Percentiles rank a stretch among this genome's conserved stretches.
Evolutionary conservation across 2,329 filamentous ascomycete species (phyloP).

Genomic region (Exophiala lecanii-corni): DNA sequence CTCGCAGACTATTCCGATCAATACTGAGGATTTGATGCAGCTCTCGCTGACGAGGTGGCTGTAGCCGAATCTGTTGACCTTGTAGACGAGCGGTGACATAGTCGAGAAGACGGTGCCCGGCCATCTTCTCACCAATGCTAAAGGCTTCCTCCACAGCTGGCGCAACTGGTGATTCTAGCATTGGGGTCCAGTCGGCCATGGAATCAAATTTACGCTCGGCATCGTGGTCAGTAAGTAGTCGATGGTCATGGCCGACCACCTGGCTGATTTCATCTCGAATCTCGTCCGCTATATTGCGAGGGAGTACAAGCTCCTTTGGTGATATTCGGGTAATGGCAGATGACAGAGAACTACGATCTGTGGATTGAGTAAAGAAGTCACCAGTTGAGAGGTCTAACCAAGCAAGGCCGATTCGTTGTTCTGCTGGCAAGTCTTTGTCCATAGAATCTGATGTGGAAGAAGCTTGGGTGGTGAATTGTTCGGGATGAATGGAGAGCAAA

Average conservation of each 20-base stretch:
- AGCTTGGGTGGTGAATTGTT: slow-evolving; percentile 26
- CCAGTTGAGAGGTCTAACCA: slow-evolving; percentile 96
- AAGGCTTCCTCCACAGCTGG: slow-evolving; percentile 54
- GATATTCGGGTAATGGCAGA: slow-evolving; percentile 77
- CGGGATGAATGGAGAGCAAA: slow-evolving; percentile 68
- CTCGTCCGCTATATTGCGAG: slow-evolving; percentile 56
- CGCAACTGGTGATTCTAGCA: slow-evolving; percentile 71
- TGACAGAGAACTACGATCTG: slow-evolving; percentile 66
- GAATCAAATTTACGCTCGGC: slow-evolving; percentile 41
- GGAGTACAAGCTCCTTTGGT: slow-evolving; percentile 78
- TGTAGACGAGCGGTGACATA: slow-evolving; percentile 78
- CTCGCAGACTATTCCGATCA: slow-evolving; percentile 84
- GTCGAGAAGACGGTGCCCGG: slow-evolving; percentile 74
- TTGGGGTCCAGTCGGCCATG: slow-evolving; percentile 64
- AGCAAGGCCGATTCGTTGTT: slow-evolving; percentile 65
- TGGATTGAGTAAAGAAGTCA: slow-evolving; percentile 81
- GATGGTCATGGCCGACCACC: slow-evolving; percentile 68
- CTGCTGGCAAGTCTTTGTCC: slow-evolving; percentile 22
- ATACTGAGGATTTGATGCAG: slow-evolving; percentile 78
- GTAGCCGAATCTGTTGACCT: slow-evolving; percentile 73
- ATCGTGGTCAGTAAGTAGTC: slow-evolving; percentile 69
- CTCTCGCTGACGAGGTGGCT: slow-evolving; percentile 72
- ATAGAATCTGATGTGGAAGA: slow-evolving; percentile 29
- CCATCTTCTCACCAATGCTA: slow-evolving; percentile 63
- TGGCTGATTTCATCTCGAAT: slow-evolving; percentile 59